A percentile compares a stretch with the other conserved stretches of the same genome.
phyloP scores from a whole-genome alignment of 2,329 filamentous ascomycete genomes.

The Colletotrichum sp. region DNA sequence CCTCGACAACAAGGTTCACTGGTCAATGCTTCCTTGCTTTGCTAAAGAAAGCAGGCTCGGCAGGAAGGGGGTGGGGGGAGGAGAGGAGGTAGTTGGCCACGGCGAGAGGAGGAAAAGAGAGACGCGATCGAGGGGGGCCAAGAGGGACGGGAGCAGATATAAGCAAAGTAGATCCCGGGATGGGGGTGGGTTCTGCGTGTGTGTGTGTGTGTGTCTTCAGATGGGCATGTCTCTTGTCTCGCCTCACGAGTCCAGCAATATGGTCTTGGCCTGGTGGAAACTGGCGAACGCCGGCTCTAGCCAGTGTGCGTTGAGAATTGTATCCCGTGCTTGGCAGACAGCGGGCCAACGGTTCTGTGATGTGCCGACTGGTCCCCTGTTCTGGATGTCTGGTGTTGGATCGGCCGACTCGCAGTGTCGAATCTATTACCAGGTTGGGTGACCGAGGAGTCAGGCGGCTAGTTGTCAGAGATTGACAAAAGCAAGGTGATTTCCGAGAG shows the following conservation, averaged over 20 bases:
- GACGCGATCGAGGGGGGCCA: background rate
- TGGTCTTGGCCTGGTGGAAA: constrained; percentile 2
- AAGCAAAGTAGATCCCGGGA: constrained; percentile 12
- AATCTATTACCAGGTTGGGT: constrained; percentile 5
- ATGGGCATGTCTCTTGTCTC: background rate
- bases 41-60: background rate
- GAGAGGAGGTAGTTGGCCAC: background rate
- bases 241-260: constrained; percentile 2
- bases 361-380: background rate
- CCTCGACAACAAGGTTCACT: constrained; percentile 4
- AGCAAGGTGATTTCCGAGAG: background rate
- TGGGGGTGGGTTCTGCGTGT: background rate
- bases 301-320: constrained; percentile 16
- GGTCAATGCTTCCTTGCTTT: constrained; percentile 7
- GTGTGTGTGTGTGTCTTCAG: background rate
- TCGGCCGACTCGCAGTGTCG: background rate
- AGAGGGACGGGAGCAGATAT: constrained; percentile 20
- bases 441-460: background rate
- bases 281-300: constrained; percentile 5
- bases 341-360: constrained; percentile 13
- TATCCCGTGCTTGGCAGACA: constrained; percentile 10
- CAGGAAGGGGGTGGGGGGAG: background rate
- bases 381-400: background rate
- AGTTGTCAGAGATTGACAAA: background rate
- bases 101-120: background rate